Base-by-base conservation (phyloP, 2,329 filamentous ascomycete genomes). In the Colletotrichum tropicale region DNA sequence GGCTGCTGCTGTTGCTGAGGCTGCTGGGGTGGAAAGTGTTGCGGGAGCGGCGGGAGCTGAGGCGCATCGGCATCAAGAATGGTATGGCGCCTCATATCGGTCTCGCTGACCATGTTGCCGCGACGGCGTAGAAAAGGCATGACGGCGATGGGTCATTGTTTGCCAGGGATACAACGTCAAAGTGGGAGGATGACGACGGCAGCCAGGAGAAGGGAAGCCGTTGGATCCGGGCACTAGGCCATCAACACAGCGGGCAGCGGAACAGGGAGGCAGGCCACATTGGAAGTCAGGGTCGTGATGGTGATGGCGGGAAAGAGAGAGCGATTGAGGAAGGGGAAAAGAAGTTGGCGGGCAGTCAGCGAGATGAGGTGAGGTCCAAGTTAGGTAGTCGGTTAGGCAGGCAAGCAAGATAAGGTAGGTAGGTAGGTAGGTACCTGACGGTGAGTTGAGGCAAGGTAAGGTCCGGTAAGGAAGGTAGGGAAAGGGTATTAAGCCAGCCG, bases 101-200 rank as follows among this genome's bases (percentile, higher is more conserved):
- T 87, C 82, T 92, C 90, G 87, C 88, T 91, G 85, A 87, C 89
- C 87, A 88, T 86, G 80, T 89, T 90, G 85, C 89, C 90, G 83
- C 89, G 90, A 83, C 90, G 90, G 85, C 90, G 90, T 85, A 92
- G 86, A 80, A 92, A 91, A 81, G 90, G 89, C 90, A 92, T 92
- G 80, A 78, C 84, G 82, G 81, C 82, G 81, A 81, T 80, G 81
- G 82, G 77, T 85, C 85, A 87, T 87, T 56, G 77, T 78, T 77
- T 75, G 76, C 68, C 71, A 77, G 67, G 71, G 75, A 76, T 74
- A 36, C 34, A 70, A 52, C 26, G 56, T 64, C 30, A 60, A 70
- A 64, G 62, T 65, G 58, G 71, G 60, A 71, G 36, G 56, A 71
- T 74, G 71, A 76, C 61, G 58, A 74, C 70, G 30, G 62, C 67